phyloP scores from a whole-genome alignment of 495 filamentous ascomycete species.

The Hypomontagnella submonticulosa region DNA sequence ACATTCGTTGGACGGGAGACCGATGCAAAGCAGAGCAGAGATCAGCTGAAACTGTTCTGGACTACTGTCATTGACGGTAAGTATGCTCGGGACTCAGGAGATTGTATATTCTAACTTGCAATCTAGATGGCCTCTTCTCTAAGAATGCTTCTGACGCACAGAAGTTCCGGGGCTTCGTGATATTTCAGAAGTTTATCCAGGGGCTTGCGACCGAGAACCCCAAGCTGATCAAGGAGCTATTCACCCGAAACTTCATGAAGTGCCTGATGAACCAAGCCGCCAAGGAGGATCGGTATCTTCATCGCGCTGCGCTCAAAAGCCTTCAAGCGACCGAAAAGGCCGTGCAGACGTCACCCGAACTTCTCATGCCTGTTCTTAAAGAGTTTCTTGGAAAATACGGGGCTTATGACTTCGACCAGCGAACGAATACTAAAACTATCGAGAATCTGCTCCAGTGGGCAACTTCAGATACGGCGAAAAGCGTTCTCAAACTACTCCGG shows the following conservation, averaged over 20 bases:
- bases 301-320: slow-evolving; percentile 79
- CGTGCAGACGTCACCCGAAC: slow-evolving; percentile 70
- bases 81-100: slow-evolving; percentile 44
- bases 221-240: slow-evolving; percentile 58
- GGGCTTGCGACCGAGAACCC: slow-evolving; percentile 50
- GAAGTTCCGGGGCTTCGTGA: slow-evolving; percentile 89
- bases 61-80: slow-evolving; percentile 85
- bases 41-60: slow-evolving; percentile 84
- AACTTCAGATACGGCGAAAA: slow-evolving; percentile 61
- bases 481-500: slow-evolving; percentile 56
- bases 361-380: slow-evolving; percentile 68
- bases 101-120: slow-evolving; percentile 6
- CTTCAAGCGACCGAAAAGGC: slow-evolving; percentile 73
- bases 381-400: slow-evolving; percentile 75
- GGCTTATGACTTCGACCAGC: slow-evolving; percentile 81
- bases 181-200: slow-evolving; percentile 78
- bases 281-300: slow-evolving; percentile 84
- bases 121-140: slow-evolving; percentile 80
- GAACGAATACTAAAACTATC: slow-evolving; percentile 89
- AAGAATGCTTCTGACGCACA: slow-evolving; percentile 82
- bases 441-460: slow-evolving; percentile 76
- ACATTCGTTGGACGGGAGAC: slow-evolving; percentile 52
- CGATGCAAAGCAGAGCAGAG: slow-evolving; percentile 46
- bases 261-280: slow-evolving; percentile 88
- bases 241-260: slow-evolving; percentile 83